Conservation (phyloP, 345 rosid species). For the Dipteronia sinensis region DNA sequence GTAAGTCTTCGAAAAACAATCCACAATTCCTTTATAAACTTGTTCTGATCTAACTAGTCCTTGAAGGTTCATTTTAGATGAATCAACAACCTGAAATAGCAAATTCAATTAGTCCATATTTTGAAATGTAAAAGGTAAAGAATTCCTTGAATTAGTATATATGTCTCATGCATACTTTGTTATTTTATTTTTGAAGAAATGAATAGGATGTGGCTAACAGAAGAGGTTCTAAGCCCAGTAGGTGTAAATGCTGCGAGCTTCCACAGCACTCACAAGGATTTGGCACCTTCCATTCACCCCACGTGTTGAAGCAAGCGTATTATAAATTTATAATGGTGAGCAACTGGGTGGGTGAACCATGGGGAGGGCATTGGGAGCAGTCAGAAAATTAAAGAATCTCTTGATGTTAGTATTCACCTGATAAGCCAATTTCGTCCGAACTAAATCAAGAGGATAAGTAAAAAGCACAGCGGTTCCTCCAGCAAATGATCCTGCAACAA, state of each 20-base stretch:
- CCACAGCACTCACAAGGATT: not conserved
- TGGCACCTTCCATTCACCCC: not conserved
- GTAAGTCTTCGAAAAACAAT: constrained; percentile 80
- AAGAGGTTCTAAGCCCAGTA: constrained; percentile 11
- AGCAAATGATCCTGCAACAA: constrained; percentile 88
- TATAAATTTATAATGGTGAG: not conserved
- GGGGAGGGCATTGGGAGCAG: not conserved
- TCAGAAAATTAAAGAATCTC: not conserved
- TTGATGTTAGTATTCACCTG: constrained; percentile 52
- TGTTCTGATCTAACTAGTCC: constrained; percentile 43
- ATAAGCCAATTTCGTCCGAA: constrained; percentile 86
- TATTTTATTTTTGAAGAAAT: not conserved
- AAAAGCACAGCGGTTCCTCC: constrained; percentile 92
- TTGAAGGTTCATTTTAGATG: constrained; percentile 44
- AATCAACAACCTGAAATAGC: constrained; percentile 63
- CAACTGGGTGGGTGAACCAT: not conserved
- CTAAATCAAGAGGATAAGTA: constrained; percentile 91
- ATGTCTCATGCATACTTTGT: not conserved
- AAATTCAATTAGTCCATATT: constrained; percentile 15
- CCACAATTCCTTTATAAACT: constrained; percentile 67
- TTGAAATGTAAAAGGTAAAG: constrained; percentile 4
- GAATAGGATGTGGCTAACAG: not conserved
- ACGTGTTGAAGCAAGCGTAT: not conserved
- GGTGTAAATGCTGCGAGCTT: not conserved
- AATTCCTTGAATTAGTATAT: constrained; percentile 1